Percentiles rank a stretch among this genome's conserved stretches.
phyloP scores from a whole-genome alignment of 1,284 basidiomycete genomes.

The Mycosarcoma mackinlayi region DNA sequence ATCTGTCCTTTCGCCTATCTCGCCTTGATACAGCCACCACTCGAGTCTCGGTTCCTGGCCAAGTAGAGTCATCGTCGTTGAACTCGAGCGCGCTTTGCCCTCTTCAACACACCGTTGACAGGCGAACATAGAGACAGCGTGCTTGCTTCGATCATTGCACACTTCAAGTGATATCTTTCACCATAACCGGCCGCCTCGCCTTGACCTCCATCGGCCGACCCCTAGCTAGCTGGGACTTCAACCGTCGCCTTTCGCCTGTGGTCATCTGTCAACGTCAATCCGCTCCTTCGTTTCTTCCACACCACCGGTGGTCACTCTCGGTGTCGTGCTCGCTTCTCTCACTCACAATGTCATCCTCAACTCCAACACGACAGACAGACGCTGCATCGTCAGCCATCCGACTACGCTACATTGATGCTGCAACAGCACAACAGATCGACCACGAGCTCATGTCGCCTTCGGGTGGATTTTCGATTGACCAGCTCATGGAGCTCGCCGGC shows the following conservation, averaged over 20 bases:
- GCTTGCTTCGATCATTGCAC: too few species aligned
- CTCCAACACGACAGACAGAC: not conserved
- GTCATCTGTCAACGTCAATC: not conserved
- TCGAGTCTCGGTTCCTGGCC: too few species aligned
- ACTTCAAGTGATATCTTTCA: too few species aligned
- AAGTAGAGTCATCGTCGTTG: too few species aligned
- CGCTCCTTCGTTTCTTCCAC: not conserved
- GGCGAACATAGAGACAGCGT: too few species aligned
- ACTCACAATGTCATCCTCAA: slow-evolving; percentile 17
- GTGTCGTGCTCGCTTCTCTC: not conserved
- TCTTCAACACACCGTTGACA: too few species aligned
- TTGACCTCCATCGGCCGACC: too few species aligned
- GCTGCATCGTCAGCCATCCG: slow-evolving; percentile 18
- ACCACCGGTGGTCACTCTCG: not conserved
- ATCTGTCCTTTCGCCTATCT: too few species aligned
- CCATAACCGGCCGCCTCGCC: too few species aligned
- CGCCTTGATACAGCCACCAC: too few species aligned
- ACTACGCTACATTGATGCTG: slow-evolving; percentile 59
- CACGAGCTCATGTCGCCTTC: slow-evolving; percentile 58
- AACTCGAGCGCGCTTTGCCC: too few species aligned
- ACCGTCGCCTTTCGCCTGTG: not conserved
- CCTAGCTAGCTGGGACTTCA: too few species aligned
- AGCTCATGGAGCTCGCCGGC: slow-evolving; percentile 99
- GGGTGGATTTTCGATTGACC: slow-evolving; percentile 62
- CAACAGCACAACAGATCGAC: slow-evolving; percentile 58